Evolutionary conservation across 1,139 yeast genomes (phyloP).

Genomic region (Kurtzmaniella quercitrusa): DNA sequence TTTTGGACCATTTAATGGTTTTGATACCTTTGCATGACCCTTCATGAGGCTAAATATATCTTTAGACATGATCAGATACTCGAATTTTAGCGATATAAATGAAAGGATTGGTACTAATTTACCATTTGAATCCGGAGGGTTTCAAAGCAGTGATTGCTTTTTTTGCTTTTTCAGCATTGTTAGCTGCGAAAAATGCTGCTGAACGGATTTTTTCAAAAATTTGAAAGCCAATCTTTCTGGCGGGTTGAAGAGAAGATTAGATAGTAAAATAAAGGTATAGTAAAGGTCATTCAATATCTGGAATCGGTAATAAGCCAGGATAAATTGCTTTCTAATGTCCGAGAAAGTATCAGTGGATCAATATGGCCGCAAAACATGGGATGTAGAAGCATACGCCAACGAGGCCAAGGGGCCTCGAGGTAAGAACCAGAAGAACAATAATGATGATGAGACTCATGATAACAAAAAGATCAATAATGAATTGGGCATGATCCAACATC

Average conservation of each 20-base stretch:
- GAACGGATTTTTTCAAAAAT: neutral
- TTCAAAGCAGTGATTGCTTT: too few relatives aligned
- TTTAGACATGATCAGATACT: constrained; percentile 2
- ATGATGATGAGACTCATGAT: constrained; percentile 2
- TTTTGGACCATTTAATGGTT: constrained; percentile 5
- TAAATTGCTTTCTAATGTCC: neutral
- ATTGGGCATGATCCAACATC: constrained; percentile 20
- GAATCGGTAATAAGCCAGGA: too few relatives aligned
- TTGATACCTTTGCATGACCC: constrained; percentile 7
- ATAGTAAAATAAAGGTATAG: too few relatives aligned
- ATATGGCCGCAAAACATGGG: constrained; percentile 70
- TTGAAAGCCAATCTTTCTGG: too few relatives aligned
- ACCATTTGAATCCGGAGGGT: too few relatives aligned
- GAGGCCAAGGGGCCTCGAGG: constrained; percentile 32
- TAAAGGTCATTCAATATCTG: too few relatives aligned
- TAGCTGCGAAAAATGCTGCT: neutral
- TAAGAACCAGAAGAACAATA: too few relatives aligned
- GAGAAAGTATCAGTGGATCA: constrained; percentile 29
- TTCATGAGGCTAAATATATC: constrained; percentile 10
- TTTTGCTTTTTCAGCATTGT: neutral
- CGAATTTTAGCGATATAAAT: too few relatives aligned
- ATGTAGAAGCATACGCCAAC: constrained; percentile 56
- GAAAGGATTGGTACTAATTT: too few relatives aligned
- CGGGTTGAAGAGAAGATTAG: too few relatives aligned
- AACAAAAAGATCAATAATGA: constrained; percentile 11